phyloP scores from a whole-genome alignment of 2,329 filamentous ascomycete species.

The Arachnomyces sp. region DNA sequence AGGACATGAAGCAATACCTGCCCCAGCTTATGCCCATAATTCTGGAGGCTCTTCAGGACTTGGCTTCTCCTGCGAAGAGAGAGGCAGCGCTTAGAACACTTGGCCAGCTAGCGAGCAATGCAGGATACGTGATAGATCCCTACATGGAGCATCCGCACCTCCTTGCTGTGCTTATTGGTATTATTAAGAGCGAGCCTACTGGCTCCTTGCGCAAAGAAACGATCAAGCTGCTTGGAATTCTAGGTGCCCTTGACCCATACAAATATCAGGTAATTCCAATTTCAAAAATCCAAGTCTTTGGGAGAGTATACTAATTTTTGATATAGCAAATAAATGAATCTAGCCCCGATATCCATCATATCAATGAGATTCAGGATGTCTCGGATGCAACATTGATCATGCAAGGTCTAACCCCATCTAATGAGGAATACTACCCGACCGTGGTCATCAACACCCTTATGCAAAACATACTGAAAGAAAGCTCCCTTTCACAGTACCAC shows the following conservation, averaged over 20 bases:
- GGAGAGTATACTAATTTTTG: conserved; percentile 5
- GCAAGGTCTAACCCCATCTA: conserved; percentile 91
- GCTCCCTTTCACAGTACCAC: conserved; percentile 82
- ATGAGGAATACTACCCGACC: conserved; percentile 96
- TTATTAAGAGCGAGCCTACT: conserved; percentile 87
- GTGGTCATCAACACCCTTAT: conserved; percentile 95
- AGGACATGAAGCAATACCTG: conserved; percentile 89
- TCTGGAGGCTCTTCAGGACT: conserved; percentile 85
- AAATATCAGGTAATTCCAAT: conserved; percentile 62
- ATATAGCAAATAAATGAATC: conserved; percentile 73
- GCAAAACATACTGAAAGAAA: conserved; percentile 77
- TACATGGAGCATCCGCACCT: conserved; percentile 93
- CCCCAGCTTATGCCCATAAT: conserved; percentile 91
- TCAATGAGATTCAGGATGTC: conserved; percentile 58
- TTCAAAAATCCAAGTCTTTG: conserved; percentile 5
- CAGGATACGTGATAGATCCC: conserved; percentile 93
- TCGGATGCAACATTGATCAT: conserved; percentile 98
- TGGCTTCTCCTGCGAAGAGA: conserved; percentile 81
- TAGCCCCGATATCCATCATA: conserved; percentile 70
- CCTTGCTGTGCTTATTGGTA: conserved; percentile 83
- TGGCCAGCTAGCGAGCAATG: conserved; percentile 88
- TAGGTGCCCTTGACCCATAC: conserved; percentile 92
- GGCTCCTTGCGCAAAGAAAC: conserved; percentile 84
- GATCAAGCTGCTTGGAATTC: conserved; percentile 90
- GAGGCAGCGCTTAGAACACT: conserved; percentile 86